Evolutionary conservation across 805 yeast species (phyloP).

Genomic region (Saturnispora gosingensis): DNA sequence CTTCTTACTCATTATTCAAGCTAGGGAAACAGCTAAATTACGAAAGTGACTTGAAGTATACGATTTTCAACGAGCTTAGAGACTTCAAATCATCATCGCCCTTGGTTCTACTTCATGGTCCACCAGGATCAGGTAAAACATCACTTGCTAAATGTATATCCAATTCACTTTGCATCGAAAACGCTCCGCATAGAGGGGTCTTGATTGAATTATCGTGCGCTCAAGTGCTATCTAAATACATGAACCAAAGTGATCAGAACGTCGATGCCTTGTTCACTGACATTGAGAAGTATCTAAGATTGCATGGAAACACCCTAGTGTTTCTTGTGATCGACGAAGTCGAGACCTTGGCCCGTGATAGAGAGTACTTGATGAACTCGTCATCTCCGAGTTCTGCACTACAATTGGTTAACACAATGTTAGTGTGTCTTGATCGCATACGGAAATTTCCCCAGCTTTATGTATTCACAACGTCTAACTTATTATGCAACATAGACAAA

Average conservation of each 20-base stretch:
- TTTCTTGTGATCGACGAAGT: constrained; percentile 34
- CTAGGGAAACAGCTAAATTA: background rate
- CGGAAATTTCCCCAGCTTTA: constrained; percentile 28
- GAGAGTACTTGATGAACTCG: constrained; percentile 27
- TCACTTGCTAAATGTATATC: constrained; percentile 80
- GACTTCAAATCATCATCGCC: constrained; percentile 41
- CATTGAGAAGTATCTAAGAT: constrained; percentile 21
- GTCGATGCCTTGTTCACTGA: constrained; percentile 26
- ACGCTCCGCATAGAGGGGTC: constrained; percentile 15
- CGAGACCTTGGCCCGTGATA: constrained; percentile 36
- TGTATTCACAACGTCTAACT: constrained; percentile 35
- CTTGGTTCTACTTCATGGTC: constrained; percentile 74
- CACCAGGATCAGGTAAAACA: constrained; percentile 93
- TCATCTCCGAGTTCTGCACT: constrained; percentile 31
- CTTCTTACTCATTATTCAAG: background rate
- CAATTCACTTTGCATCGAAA: constrained; percentile 19
- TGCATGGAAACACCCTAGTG: constrained; percentile 10
- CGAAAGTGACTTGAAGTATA: background rate
- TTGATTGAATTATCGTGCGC: constrained; percentile 36
- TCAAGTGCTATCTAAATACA: constrained; percentile 36
- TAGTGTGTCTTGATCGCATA: constrained; percentile 34
- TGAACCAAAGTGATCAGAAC: constrained; percentile 38
- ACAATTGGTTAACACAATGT: constrained; percentile 35
- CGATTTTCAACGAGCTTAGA: background rate
- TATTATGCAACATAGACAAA: constrained; percentile 29